Evolutionary conservation across 2,329 filamentous ascomycete species (phyloP), one percentile per base, ranked within the genome.

Genomic region (Claviceps digitariae): DNA sequence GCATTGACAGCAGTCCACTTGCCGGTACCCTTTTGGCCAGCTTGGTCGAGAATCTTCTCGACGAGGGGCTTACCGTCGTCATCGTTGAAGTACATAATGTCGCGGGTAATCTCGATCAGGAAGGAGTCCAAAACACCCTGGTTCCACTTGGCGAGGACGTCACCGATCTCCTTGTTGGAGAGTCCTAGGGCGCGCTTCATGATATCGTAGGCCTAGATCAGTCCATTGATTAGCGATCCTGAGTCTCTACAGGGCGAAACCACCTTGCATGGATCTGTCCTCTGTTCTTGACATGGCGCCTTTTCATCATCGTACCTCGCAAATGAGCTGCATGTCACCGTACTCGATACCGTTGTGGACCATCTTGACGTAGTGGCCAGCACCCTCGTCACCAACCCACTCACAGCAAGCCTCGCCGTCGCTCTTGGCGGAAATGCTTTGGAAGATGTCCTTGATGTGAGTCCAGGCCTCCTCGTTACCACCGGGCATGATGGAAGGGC

Each of bases 341-440:
- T 98, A 98, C 78, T 98, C 93, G 66, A 98, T 98, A 82, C 93
- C 93, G 77, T 98, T 98, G 86, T 98, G 93, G 59, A 98, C 93
- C 93, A 98, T 98, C 87, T 98, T 98, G 79, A 98, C 91, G 81
- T 96, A 98, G 84, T 98, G 93, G 65, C 93, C 93, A 75, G 93
- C 88, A 83, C 93, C 93, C 74, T 97, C 90, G 75, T 97, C 93
- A 77, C 93, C 93, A 66, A 98, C 93, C 93, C 93, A 98, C 75
- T 98, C 93, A 70, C 93, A 98, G 84, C 93, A 98, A 61, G 93
- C 77, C 81, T 98, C 93, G 66, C 84, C 85, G 67, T 96, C 91
- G 73, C 87, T 94, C 84, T 98, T 97, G 73, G 93, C 93, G 59
- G 93, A 82, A 70, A 98, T 95, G 77, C 83, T 83, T 79, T 98